Conservation (phyloP, 78 protist genomes). For the Dictyostelium purpureum region DNA sequence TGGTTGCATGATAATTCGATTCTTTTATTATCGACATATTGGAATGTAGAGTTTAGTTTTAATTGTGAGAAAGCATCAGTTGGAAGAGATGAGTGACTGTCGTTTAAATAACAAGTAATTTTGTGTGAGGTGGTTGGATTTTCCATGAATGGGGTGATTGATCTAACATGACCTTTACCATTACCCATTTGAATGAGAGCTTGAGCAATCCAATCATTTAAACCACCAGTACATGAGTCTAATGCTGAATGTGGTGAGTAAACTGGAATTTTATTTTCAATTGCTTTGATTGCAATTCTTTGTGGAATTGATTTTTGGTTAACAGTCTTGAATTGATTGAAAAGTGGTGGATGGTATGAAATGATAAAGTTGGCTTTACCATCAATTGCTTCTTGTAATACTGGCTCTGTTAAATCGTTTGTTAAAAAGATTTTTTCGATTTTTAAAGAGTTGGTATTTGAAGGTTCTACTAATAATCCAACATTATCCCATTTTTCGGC, state of each 20-base stretch:
- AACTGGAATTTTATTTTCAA: slow-evolving; percentile 64
- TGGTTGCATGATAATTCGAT: background rate
- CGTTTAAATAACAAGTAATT: background rate
- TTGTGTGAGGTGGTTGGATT: background rate
- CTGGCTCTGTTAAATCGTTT: slow-evolving; percentile 84
- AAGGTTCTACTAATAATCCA: slow-evolving; percentile 83
- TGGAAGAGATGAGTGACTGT: background rate
- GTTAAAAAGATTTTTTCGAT: slow-evolving; percentile 63
- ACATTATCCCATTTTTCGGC: slow-evolving; percentile 89
- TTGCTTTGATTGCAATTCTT: slow-evolving; percentile 71
- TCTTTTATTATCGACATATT: background rate
- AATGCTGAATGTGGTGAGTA: slow-evolving; percentile 86
- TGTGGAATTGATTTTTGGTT: slow-evolving; percentile 42
- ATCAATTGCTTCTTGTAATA: slow-evolving; percentile 77
- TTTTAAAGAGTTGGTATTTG: background rate
- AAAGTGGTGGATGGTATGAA: slow-evolving; percentile 86
- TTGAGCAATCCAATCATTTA: slow-evolving; percentile 84
- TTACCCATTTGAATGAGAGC: background rate
- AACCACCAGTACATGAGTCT: slow-evolving; percentile 77
- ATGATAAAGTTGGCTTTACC: slow-evolving; percentile 38
- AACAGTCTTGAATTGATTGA: slow-evolving; percentile 68
- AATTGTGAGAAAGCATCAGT: background rate
- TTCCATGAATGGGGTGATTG: background rate
- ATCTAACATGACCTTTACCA: background rate
- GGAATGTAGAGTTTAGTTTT: background rate